A percentile compares a stretch with the other conserved stretches of the same genome.
Evolutionary conservation across 768 basidiomycete species (phyloP).

Genomic region (Mycena galopus): DNA sequence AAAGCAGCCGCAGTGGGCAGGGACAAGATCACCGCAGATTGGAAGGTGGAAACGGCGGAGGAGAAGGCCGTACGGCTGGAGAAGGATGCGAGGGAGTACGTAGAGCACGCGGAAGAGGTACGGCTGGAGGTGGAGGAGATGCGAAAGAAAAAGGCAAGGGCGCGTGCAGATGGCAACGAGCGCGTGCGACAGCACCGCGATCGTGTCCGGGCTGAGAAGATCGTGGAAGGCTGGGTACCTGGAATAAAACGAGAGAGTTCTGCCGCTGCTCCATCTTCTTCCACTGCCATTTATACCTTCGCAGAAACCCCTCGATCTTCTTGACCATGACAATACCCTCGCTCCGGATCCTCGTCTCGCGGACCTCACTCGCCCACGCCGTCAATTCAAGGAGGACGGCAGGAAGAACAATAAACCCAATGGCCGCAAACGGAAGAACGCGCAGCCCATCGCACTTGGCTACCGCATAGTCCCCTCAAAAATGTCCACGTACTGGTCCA

Average conservation of each 20-base stretch:
- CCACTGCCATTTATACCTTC: no score
- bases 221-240: background rate
- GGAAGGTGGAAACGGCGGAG: slow-evolving; percentile 7
- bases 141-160: background rate
- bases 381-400: no score
- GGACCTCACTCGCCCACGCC: no score
- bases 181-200: slow-evolving; percentile 9
- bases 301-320: no score
- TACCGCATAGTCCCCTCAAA: no score
- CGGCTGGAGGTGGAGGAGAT: background rate
- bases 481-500: no score
- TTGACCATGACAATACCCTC: no score
- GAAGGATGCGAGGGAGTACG: background rate
- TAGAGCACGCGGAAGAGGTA: background rate
- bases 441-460: no score
- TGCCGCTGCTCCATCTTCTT: no score
- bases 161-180: background rate
- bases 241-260: slow-evolving; percentile 9
- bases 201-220: slow-evolving; percentile 1
- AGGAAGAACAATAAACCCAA: no score
- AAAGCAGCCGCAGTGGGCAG: background rate
- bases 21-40: slow-evolving; percentile 1
- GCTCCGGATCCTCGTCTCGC: no score
- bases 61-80: slow-evolving; percentile 9
- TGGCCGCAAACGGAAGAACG: no score